Evolutionary conservation across 1,284 basidiomycete species (phyloP), one percentile per base, ranked within the genome.

Genomic region (Peniophora sp.): DNA sequence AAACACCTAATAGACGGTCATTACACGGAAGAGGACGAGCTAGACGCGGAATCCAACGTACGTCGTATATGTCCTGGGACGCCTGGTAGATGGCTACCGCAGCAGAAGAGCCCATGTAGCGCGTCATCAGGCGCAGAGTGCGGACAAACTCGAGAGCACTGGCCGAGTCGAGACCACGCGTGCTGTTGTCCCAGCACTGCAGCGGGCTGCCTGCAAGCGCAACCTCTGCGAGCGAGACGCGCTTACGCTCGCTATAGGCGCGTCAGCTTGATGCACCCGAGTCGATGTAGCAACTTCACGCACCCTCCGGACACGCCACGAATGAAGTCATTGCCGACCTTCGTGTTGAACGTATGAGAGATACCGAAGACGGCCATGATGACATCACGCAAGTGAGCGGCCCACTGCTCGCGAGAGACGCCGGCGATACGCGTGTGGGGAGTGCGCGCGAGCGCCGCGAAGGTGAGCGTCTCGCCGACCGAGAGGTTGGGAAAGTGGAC

Each of bases 71-170:
- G 8, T 65, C 64, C 58, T 80, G 82, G 52, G 72, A 77, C 43
- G 78, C 81, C 68, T 89, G 87, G 62, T 89, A 89, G 45, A 89
- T 76, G 1, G 81, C 79, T 22, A 85, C 81, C 45, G 88, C 71
- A 22, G 80, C 81, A 3, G 83, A 66, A 35, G 72, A 63, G 24
- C 66, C 66, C n/a, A 72, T 60, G 14, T 82, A 62, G 59, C 88
- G 77, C 2, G 84, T 81, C 5, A 78, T 70, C 2, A 80, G 74
- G 3, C 85, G 78, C 36, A 90, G 64, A 6, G 77, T 73, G 45
- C 77, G 75, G 50, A 77, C 77, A 55, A 79, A 86, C 61, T 83
- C 78, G 16, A 86, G 69, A 0, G 86, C 85, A 0, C 84, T 89
- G 36, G 77, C 77, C 2, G 86, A 72, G 58, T 90, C 87, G 32